Evolutionary conservation across 2,329 filamentous ascomycete genomes (phyloP), one percentile per base, ranked within the genome.

Genomic region (Ascochyta viciae-villosae): DNA sequence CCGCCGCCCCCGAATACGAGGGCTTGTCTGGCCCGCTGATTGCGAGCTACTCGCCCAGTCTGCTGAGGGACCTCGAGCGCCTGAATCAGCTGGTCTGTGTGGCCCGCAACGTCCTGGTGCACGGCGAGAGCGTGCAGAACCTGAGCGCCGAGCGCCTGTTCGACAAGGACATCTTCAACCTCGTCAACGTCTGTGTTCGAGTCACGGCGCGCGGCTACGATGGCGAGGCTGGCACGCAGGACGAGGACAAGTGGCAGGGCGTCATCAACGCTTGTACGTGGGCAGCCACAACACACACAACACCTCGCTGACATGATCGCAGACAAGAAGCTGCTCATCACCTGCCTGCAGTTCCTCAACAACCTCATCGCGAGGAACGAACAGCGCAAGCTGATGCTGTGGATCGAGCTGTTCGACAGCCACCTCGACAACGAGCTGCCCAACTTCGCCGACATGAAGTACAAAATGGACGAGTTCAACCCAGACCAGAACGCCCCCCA

Each of bases 281-380:
- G 41, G 16, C 24, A 10, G 33, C 23, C 1, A 23, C 22, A n/a
- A 7, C 24, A 10, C 27, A 16, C 3, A 24, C 10, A 26, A 10
- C 10, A 22, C 15, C 15, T 7, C 24, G 35, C 60, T 65, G 48
- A 68, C 54, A 39, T 8, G 31, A 10, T 10, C 3, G 13, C 49
- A 74, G 70, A 87, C 74, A 88, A 89, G 74, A 85, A 86, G 64
- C 76, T 88, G 16, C 77, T 88, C 64, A 87, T 88, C 51, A 87
- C 85, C 3, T 85, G 84, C 58, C 77, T 89, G n/a, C 86, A 88
- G 67, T 87, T 87, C 61, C 74, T 88, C 51, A 87, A 88, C 74
- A 88, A 88, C 61, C 81, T 88, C 44, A 85, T 87, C 42, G 85
- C 86, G 67, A 82, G 86, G 58, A 89, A 89, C 62, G 86, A 89